Base-by-base conservation (phyloP, 352 stramenopile genomes). In the Pythium aquatile region DNA sequence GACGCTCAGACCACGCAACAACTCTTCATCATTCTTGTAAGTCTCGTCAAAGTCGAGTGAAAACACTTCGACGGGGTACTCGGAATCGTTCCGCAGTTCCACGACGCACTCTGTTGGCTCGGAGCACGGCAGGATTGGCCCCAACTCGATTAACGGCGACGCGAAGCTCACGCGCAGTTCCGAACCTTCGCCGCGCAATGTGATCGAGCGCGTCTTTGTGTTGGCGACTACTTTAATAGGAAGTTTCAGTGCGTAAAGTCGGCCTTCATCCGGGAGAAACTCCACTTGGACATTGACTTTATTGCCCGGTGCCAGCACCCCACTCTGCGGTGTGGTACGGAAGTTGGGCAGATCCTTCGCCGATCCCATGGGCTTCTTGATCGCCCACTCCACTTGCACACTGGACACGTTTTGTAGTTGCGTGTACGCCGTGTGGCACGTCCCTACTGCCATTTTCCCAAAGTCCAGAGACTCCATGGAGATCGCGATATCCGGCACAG, bases 361-460 rank as follows among this genome's bases (percentile, higher is more conserved):
- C 6, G 84, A 91, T 1, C 88, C 87, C 72, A 96, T 93, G 14
- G 89, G 77, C 55, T 93, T 95, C 72, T 97, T 97, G 39, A 98
- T 85, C 6, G 79, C 75, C 95, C 95, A 98, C 47, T 97, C 90
- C 0, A 88, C 90, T 28, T 81, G 64, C 17, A 98, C 91, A 9
- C 77, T 87, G 0, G 89, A 92, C 8, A 79, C 71, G 68, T 98
- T 98, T n/a, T 96, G 79, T 3, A 98, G 65, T 64, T 98, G 90
- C 14, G 97, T 87, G 68, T 86, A 97, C 40, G 97, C 85, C 1
- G 78, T 94, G 57, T 93, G 89, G 20, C 77, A 89, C n/a, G 85
- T 89, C 20, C 94, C 93, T 0, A 98, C 77, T 5, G 92, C 72
- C 6, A 98, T 83, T 61, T 79, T 82, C 17, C 91, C 94, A 72